phyloP scores from a whole-genome alignment of 1,284 basidiomycete genomes.

The Leccinum cinnamomeum region DNA sequence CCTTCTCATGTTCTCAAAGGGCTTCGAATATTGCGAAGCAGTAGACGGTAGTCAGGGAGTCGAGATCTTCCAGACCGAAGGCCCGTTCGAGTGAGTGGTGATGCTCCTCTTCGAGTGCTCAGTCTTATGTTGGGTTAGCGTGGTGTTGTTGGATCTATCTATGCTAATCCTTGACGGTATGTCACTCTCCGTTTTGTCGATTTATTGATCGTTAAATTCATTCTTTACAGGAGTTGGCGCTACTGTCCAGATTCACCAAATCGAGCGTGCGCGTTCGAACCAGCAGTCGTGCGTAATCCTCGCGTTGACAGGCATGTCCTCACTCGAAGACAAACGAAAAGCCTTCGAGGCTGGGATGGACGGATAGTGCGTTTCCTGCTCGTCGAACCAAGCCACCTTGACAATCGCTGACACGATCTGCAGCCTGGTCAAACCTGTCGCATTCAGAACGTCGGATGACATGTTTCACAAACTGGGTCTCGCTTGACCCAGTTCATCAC shows the following conservation, averaged over 20 bases:
- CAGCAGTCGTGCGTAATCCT: constrained; percentile 65
- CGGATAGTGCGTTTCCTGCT: constrained; percentile 74
- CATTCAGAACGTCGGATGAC: constrained; percentile 83
- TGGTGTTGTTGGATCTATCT: constrained; percentile 86
- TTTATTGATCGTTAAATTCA: not conserved
- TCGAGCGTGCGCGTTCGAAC: constrained; percentile 59
- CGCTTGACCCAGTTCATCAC: constrained; percentile 37
- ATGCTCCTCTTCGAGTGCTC: constrained; percentile 7
- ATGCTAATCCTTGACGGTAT: constrained; percentile 91
- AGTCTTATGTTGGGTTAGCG: constrained; percentile 43
- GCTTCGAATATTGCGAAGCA: constrained; percentile 77
- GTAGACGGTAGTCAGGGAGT: constrained; percentile 86
- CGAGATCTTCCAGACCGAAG: constrained; percentile 65
- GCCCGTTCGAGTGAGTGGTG: constrained; percentile 71
- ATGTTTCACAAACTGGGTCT: constrained; percentile 81
- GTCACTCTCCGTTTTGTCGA: not conserved
- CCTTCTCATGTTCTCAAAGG: constrained; percentile 42
- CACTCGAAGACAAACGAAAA: constrained; percentile 86
- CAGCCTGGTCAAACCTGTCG: constrained; percentile 90
- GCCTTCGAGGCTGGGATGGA: constrained; percentile 94
- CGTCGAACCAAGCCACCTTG: not conserved
- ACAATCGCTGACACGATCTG: not conserved
- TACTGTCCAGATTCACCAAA: constrained; percentile 77
- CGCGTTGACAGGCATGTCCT: constrained; percentile 91
- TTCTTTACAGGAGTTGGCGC: constrained; percentile 68